Evolutionary conservation across 495 filamentous ascomycete species (phyloP), one percentile per base, ranked within the genome.

Genomic region (Coniosporium apollinis): DNA sequence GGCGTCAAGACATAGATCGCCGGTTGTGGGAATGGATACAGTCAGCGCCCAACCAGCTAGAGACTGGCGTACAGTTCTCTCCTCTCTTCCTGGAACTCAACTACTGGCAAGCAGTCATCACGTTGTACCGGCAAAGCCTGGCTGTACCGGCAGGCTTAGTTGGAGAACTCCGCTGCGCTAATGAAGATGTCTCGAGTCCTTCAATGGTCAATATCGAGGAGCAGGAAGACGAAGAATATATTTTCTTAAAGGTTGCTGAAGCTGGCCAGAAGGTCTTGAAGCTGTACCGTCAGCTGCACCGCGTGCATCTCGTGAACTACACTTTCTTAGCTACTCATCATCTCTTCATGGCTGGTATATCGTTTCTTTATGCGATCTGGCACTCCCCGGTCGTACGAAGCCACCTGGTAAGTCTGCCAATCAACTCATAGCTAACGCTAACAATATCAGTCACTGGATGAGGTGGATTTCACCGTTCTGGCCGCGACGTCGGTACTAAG

Each of bases 81-180:
- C 71, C 78, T 6, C 73, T 91, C 32, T 86, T 94, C 43, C 61
- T 94, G 4, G 82, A 94, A 41, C 57, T 96, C 32, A 96, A 96
- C 50, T 96, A 94, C 52, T 96, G 85, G 83, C 87, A 96, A 54
- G 81, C 84, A n/a, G 72, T 94, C 36, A 91, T 96, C 43, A 81
- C 92, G 82, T 69, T 96, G 3, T 96, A 94, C 54, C 67, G 86
- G 36, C 87, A 93, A 47, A 87, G 82, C 49, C 59, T 96, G 31
- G 81, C 79, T 14, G 82, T 87, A n/a, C 86, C 86, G 9, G 71
- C 77, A 3, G 67, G 80, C 38, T 70, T 94, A 35, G 82, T 83
- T 30, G 75, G 75, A 15, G 84, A 93, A 55, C 65, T 80, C 28
- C 71, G 70, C 28, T 76, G 74, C 1, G 67, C 74, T 2, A 78